These are phyloP conservation scores for Neofusicoccum parvum DNA, from an alignment of 2,329 filamentous ascomycete genomes.

Conservation along the genomic window DNA sequence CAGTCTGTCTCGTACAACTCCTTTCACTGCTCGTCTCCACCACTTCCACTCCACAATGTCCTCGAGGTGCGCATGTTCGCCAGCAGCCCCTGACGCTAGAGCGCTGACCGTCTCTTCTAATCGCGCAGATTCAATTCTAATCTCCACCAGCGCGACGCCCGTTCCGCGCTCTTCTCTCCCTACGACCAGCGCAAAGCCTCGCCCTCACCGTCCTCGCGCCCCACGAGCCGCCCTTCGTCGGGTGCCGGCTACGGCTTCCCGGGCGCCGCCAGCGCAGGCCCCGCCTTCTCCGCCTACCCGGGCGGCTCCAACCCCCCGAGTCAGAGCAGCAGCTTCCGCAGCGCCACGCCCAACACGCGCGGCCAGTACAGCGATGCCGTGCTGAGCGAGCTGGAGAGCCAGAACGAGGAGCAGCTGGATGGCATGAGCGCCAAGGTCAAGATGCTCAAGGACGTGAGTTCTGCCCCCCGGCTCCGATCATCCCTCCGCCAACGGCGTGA, in stretches of 20 bases:
- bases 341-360: constrained; percentile 56
- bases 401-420: constrained; percentile 88
- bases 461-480: neutral
- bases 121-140: constrained; percentile 25
- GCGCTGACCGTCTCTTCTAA: neutral
- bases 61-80: constrained; percentile 9
- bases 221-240: constrained; percentile 24
- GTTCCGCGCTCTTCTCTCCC: constrained; percentile 43
- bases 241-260: constrained; percentile 17
- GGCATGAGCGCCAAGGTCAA: constrained; percentile 90
- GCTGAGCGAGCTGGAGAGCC: constrained; percentile 89
- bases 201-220: constrained; percentile 35
- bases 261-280: constrained; percentile 11
- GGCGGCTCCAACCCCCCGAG: constrained; percentile 22
- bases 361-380: constrained; percentile 93
- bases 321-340: constrained; percentile 32
- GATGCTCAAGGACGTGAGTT: constrained; percentile 81
- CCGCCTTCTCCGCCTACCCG: constrained; percentile 41
- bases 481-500: too few relatives aligned
- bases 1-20: neutral
- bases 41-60: constrained; percentile 13
- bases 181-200: constrained; percentile 40
- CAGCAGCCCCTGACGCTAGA: neutral
- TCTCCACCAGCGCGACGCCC: constrained; percentile 31
- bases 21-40: constrained; percentile 8